Percentiles rank a stretch among this genome's conserved stretches.
Conservation (phyloP, 2,329 filamentous ascomycete genomes). For the Fusarium mexicanum region DNA sequence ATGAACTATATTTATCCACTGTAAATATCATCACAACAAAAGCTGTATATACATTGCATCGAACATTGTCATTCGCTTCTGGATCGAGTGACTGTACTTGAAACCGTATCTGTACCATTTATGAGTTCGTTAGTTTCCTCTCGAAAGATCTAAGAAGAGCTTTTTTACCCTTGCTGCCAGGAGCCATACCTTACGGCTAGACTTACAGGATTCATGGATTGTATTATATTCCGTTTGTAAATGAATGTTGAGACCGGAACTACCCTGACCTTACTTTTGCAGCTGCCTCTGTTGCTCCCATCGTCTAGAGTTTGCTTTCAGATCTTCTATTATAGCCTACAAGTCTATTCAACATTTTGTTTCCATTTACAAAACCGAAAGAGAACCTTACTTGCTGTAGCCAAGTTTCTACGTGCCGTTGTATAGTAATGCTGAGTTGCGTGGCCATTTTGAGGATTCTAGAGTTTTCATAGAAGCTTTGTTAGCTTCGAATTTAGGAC, state of each 20-base stretch:
- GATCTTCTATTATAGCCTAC: accelerated
- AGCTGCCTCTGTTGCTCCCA: too few species aligned
- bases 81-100: accelerated
- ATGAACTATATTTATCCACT: neutral
- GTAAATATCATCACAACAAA: neutral
- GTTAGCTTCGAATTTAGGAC: accelerated
- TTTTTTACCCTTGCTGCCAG: too few species aligned
- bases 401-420: accelerated
- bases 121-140: too few species aligned
- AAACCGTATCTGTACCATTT: too few species aligned
- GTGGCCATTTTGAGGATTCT: accelerated
- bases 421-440: neutral
- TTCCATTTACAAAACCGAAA: too few species aligned
- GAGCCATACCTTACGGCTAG: too few species aligned
- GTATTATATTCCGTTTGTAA: too few species aligned
- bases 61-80: accelerated
- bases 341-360: neutral
- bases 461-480: accelerated
- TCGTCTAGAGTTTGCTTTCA: neutral
- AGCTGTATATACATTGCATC: neutral
- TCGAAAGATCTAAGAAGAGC: too few species aligned
- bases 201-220: too few species aligned
- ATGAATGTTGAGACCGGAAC: too few species aligned
- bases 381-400: neutral
- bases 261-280: too few species aligned